Evolutionary conservation across 179 eudicot genomes (phyloP).

Genomic region (Beta corolliflora): DNA sequence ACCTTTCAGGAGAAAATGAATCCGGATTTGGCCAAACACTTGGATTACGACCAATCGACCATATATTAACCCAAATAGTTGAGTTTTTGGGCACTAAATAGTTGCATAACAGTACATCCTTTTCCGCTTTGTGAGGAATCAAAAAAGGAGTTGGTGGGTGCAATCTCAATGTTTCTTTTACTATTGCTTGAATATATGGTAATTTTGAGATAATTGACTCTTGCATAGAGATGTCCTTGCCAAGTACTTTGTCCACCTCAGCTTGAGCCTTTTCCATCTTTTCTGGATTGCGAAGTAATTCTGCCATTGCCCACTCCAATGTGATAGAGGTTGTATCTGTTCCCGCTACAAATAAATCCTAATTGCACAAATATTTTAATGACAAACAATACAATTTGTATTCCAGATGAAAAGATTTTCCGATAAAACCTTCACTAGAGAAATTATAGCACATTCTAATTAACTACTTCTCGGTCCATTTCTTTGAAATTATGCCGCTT

Average conservation of each 20-base stretch:
- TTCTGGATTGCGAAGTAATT: slow-evolving; percentile 24
- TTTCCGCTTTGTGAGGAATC: not conserved
- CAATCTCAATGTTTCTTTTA: slow-evolving; percentile 2
- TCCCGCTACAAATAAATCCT: slow-evolving; percentile 31
- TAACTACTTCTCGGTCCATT: no score
- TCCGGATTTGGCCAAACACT: not conserved
- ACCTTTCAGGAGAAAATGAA: not conserved
- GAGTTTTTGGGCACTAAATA: slow-evolving; percentile 7
- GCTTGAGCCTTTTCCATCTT: slow-evolving; percentile 27
- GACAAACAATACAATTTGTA: no score
- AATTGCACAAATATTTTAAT: not conserved
- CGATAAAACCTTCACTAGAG: no score
- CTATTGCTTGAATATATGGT: slow-evolving; percentile 1
- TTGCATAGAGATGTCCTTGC: not conserved
- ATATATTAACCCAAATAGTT: not conserved
- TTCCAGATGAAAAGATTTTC: no score
- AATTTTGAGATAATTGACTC: slow-evolving; percentile 16
- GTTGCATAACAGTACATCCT: not conserved
- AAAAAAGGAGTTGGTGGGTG: slow-evolving; percentile 9
- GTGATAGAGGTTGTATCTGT: slow-evolving; percentile 29
- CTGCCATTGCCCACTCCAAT: slow-evolving; percentile 32
- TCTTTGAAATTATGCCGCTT: no score
- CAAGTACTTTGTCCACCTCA: slow-evolving; percentile 23
- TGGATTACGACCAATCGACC: not conserved
- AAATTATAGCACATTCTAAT: no score